Evolutionary conservation across 305 asterid genomes (phyloP).

Genomic region (Fraxinus baroniana): DNA sequence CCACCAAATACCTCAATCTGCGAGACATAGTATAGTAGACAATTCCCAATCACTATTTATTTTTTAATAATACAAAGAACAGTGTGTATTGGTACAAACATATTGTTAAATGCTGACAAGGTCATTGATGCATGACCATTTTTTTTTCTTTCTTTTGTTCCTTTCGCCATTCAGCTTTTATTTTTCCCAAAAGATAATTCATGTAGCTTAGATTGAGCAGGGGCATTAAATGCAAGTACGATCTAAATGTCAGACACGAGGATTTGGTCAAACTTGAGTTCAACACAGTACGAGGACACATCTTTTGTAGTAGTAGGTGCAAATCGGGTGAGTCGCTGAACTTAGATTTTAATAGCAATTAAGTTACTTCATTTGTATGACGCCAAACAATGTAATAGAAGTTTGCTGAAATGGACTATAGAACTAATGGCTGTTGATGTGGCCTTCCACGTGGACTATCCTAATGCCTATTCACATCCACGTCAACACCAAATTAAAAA

Average conservation of each 20-base stretch:
- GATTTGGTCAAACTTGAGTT: not conserved
- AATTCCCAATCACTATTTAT: not conserved
- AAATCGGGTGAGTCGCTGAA: not conserved
- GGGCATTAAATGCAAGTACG: not conserved
- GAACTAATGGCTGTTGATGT: not conserved
- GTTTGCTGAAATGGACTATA: not conserved
- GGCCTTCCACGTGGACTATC: not conserved
- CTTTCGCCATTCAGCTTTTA: not conserved
- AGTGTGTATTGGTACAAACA: not conserved
- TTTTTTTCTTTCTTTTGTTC: not conserved
- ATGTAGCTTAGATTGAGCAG: not conserved
- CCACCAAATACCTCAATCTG: slow-evolving; percentile 92
- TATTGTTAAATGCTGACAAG: not conserved
- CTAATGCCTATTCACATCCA: not conserved
- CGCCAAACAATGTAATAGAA: not conserved
- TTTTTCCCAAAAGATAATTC: not conserved
- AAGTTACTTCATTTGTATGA: not conserved
- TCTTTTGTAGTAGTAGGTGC: not conserved
- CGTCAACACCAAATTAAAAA: not conserved
- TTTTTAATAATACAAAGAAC: not conserved
- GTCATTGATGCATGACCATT: not conserved
- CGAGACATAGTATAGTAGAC: slow-evolving; percentile 18
- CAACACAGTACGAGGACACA: not conserved
- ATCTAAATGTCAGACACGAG: not conserved
- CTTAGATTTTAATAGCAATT: not conserved